Conservation (phyloP, 208 protist genomes). For the Spongospora subterranea region DNA sequence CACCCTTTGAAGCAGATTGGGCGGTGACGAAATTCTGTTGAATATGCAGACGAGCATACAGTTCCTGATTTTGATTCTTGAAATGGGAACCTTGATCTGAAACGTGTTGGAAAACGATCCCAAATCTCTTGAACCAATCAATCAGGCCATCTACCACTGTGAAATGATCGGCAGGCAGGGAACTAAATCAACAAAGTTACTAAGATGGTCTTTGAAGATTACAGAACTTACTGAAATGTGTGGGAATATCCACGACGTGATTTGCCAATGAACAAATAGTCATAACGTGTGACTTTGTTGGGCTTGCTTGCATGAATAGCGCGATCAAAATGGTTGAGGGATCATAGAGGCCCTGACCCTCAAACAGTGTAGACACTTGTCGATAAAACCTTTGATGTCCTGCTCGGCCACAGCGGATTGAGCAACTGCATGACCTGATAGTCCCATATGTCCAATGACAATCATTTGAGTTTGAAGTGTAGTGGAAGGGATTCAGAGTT, state of each 20-base stretch:
- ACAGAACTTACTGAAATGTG: neutral
- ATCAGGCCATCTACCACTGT: neutral
- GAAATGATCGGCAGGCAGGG: neutral
- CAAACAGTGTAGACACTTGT: neutral
- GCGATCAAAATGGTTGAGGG: neutral
- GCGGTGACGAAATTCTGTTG: neutral
- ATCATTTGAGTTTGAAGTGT: neutral
- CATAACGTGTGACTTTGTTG: neutral
- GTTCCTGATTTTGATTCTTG: neutral
- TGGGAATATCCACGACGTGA: neutral
- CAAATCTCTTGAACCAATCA: conserved; percentile 7
- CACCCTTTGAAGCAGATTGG: too few relatives aligned
- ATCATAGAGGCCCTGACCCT: neutral
- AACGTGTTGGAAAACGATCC: neutral
- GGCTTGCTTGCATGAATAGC: neutral
- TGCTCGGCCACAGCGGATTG: neutral
- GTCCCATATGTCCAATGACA: neutral
- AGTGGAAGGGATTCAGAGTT: neutral
- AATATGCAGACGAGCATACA: neutral
- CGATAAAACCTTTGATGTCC: neutral
- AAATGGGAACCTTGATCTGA: conserved; percentile 23
- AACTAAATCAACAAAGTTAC: neutral
- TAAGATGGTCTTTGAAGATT: neutral
- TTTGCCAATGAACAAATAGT: neutral
- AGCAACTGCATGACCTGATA: neutral